Evolutionary conservation across 192 early-diverging fungal species (phyloP).

Genomic region (Umbelopsis vinacea): DNA sequence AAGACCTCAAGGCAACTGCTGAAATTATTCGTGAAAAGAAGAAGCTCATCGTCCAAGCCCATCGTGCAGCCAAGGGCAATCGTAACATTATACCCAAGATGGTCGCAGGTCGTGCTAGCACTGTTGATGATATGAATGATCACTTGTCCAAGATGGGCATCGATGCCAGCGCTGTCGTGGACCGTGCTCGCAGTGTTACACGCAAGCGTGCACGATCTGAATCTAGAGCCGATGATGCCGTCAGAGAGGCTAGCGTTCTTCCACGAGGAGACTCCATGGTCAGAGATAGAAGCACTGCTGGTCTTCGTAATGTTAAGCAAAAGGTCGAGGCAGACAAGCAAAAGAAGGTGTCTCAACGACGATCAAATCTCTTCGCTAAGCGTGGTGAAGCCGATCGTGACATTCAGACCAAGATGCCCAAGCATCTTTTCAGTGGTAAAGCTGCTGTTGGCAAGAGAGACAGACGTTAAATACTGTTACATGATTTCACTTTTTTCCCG

Average conservation of each 20-base stretch:
- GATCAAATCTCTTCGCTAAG: constrained; percentile 75
- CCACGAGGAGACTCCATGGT: constrained; percentile 60
- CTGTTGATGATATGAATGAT: constrained; percentile 68
- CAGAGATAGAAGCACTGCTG: constrained; percentile 74
- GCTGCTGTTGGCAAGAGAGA: constrained; percentile 79
- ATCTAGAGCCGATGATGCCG: constrained; percentile 68
- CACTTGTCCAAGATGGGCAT: constrained; percentile 78
- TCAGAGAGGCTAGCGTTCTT: constrained; percentile 62
- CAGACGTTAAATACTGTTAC: constrained; percentile 66
- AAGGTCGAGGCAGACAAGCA: constrained; percentile 77
- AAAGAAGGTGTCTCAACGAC: constrained; percentile 73
- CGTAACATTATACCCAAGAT: constrained; percentile 73
- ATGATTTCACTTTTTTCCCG: neutral
- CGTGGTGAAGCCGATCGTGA: constrained; percentile 93
- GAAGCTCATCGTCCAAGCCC: constrained; percentile 76
- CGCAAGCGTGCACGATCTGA: constrained; percentile 80
- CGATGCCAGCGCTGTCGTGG: constrained; percentile 64
- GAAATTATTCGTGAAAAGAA: constrained; percentile 85
- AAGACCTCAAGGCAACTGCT: constrained; percentile 76
- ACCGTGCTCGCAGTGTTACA: constrained; percentile 56
- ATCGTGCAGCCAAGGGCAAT: constrained; percentile 79
- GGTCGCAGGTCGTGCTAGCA: constrained; percentile 37
- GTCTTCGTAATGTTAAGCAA: constrained; percentile 69
- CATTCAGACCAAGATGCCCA: constrained; percentile 94
- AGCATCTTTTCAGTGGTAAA: constrained; percentile 97